phyloP scores from a whole-genome alignment of 352 stramenopile genomes.

The Phytophthora meadii region DNA sequence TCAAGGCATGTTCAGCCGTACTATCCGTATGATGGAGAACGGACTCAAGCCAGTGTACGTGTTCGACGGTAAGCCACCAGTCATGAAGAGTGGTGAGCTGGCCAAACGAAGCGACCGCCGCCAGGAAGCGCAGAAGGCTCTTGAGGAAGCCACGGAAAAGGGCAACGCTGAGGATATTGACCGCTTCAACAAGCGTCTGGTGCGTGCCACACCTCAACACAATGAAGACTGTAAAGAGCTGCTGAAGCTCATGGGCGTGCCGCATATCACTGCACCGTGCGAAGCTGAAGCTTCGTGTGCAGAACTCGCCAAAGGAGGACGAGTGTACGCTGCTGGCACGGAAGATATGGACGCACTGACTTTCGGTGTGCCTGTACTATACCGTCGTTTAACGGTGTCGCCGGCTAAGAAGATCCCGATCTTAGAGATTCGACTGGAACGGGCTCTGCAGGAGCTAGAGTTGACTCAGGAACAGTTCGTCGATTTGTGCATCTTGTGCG shows the following conservation, averaged over 20 bases:
- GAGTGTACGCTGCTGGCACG: conserved; percentile 95
- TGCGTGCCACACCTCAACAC: conserved; percentile 91
- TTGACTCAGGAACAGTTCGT: conserved; percentile 97
- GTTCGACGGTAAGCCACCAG: conserved; percentile 99
- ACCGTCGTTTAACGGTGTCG: conserved; percentile 92
- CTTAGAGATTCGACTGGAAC: conserved; percentile 90
- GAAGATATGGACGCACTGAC: conserved; percentile 99
- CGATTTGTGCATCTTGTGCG: conserved; percentile 98
- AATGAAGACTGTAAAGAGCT: conserved; percentile 95
- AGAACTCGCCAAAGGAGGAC: conserved; percentile 91
- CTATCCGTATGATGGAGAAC: conserved; percentile 98
- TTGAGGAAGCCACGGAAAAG: conserved; percentile 88
- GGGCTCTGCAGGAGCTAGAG: conserved; percentile 93
- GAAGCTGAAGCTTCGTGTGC: conserved; percentile 99
- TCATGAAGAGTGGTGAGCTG: conserved; percentile 97
- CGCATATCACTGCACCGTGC: conserved; percentile 96
- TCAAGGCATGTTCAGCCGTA: conserved; percentile 98
- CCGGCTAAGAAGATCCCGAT: conserved; percentile 92
- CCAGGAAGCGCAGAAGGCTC: conserved; percentile 85
- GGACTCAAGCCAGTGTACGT: conserved; percentile 99
- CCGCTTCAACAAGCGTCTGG: conserved; percentile 93
- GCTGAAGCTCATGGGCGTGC: conserved; percentile 95
- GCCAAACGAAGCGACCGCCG: conserved; percentile 93
- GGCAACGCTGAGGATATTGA: conserved; percentile 93
- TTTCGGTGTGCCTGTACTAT: conserved; percentile 96